Conservation (phyloP, 2,329 filamentous ascomycete genomes). For the Trichoderma arundinaceum region DNA sequence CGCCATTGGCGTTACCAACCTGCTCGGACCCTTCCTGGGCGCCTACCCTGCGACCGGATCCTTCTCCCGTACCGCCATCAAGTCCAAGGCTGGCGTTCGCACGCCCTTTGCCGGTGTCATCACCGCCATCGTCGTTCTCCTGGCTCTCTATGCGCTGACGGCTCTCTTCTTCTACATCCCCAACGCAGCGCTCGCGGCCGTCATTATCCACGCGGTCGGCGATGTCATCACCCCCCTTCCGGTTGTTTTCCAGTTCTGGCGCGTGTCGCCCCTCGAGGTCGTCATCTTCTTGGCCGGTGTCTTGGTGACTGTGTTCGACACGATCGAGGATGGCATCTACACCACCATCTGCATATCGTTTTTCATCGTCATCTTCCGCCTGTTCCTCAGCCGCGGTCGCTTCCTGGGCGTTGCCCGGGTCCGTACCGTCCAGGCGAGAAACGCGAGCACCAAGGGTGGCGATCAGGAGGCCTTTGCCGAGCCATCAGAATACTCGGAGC, state of each 20-base stretch:
- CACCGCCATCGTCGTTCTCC: constrained; percentile 78
- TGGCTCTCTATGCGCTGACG: constrained; percentile 83
- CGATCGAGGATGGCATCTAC: constrained; percentile 87
- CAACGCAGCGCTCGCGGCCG: constrained; percentile 72
- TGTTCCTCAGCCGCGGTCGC: constrained; percentile 77
- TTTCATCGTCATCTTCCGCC: constrained; percentile 75
- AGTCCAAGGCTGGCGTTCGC: constrained; percentile 89
- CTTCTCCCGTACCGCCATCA: constrained; percentile 90
- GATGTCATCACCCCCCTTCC: constrained; percentile 85
- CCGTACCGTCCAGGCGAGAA: constrained; percentile 76
- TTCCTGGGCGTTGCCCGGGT: constrained; percentile 82
- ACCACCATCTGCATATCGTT: constrained; percentile 74
- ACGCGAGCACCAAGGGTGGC: constrained; percentile 42
- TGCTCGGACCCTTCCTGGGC: constrained; percentile 78
- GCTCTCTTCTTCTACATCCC: constrained; percentile 91
- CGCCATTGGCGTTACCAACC: constrained; percentile 75
- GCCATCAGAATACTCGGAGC: constrained; percentile 53
- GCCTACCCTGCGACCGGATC: constrained; percentile 87
- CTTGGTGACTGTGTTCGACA: constrained; percentile 78
- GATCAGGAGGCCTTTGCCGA: constrained; percentile 43
- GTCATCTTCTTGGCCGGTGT: constrained; percentile 87
- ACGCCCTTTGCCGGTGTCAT: constrained; percentile 87
- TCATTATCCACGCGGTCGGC: constrained; percentile 90
- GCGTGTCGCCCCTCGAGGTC: constrained; percentile 80
- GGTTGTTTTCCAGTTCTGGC: constrained; percentile 87